Percentiles rank a stretch among this genome's conserved stretches.
These are phyloP conservation scores for Mycena indigotica DNA, from an alignment of 768 basidiomycete genomes.

Conservation along the genomic window DNA sequence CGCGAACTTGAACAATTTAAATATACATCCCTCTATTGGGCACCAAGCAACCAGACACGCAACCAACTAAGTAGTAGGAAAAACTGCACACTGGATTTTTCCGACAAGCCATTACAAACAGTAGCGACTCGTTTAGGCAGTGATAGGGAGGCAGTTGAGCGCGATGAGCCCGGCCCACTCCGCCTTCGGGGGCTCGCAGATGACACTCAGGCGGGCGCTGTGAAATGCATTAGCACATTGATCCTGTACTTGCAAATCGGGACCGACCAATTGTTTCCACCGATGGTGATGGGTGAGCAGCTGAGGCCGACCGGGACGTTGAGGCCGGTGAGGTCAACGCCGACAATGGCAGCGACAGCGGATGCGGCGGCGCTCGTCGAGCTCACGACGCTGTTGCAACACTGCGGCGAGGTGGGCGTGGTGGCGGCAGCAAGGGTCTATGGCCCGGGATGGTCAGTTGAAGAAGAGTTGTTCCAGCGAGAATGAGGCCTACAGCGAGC, in stretches of 20 bases:
- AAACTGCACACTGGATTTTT: too few relatives aligned
- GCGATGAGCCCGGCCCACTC: not conserved
- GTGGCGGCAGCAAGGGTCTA: too few relatives aligned
- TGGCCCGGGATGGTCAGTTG: too few relatives aligned
- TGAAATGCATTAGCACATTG: not conserved
- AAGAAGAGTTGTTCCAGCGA: too few relatives aligned
- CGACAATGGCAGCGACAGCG: not conserved
- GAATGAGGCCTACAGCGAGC: too few relatives aligned
- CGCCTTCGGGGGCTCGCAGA: not conserved
- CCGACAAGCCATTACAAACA: too few relatives aligned
- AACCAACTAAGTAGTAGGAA: too few relatives aligned
- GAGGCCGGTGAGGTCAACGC: constrained; percentile 9
- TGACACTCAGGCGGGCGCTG: not conserved
- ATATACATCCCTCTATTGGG: too few relatives aligned
- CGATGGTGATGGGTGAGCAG: constrained; percentile 10
- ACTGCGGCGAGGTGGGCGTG: too few relatives aligned
- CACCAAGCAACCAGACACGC: too few relatives aligned
- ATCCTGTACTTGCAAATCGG: not conserved
- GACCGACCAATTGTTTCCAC: constrained; percentile 9
- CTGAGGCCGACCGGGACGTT: constrained; percentile 5
- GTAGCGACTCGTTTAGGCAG: not conserved
- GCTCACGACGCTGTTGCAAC: too few relatives aligned
- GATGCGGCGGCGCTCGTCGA: not conserved
- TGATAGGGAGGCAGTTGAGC: not conserved
- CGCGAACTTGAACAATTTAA: too few relatives aligned